Base-by-base conservation (phyloP, 176 grass and related monocot genomes). In the Triticum urartu region DNA sequence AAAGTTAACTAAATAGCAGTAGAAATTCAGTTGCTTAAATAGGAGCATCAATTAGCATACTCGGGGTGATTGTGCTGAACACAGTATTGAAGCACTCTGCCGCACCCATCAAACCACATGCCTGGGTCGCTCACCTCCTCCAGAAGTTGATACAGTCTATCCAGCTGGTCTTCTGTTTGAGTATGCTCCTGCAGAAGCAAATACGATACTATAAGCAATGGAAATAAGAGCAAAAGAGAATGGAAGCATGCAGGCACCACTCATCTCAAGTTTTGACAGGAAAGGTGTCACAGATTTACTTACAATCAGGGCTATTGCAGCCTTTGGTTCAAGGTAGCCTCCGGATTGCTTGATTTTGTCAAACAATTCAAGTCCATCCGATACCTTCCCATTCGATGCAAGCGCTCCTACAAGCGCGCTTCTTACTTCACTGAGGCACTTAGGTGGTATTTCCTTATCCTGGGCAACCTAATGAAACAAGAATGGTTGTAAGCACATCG, bases 91-190 rank as follows among this genome's bases (percentile, higher is more conserved):
- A 95, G 64, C 75, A 89, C 88, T 92, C 93, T 90, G 79, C 82
- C 81, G 76, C 92, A 92, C 24, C 89, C 96, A 63, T 95, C 88
- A 91, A 88, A 91, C 96, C 96, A 98, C 76, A 42, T 84, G 68
- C 54, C 84, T 82, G 93, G 94, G 62, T 91, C 92, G 63, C 21
- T 88, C 82, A 95, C 90, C 64, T 89, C 92, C 50, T 91, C 86
- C 67, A 95, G 86, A 82, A 95, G 86, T 65, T 88, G 86, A 85
- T 75, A 79, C 38, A 95, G 89, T 84, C 86, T 95, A 85, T 94
- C 88, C 65, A 94, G 15, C 87, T 98, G 82, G 83, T 88, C 96
- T 94, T 94, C 88, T 80, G 86, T 83, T 87, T 80, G 63, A 79
- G 85, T 90, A 91, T 95, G 79, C 82, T 98, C 93, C 96, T 98